Evolutionary conservation across 2,329 filamentous ascomycete species (phyloP), one percentile per base, ranked within the genome.

Genomic region (Aspergillus sclerotialis): DNA sequence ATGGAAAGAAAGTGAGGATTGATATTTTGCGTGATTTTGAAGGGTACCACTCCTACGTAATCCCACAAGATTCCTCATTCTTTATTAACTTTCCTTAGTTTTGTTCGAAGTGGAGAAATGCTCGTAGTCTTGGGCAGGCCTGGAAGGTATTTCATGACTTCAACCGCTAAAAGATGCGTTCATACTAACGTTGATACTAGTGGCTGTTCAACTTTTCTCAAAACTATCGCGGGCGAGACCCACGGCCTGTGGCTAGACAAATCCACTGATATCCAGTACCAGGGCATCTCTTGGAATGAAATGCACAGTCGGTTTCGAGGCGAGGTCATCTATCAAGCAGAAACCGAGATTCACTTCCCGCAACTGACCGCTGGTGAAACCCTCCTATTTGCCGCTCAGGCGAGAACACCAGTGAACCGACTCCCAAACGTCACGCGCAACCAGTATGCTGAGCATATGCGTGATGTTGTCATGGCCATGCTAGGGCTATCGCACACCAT

Each of bases 241-340:
- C 82, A 88, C 46, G 87, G 87, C 33, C 80, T 93, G 48, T 78
- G 74, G 46, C 69, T 92, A 10, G 82, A 86, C 30, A 64, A 81
- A 3, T 64, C 68, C 8, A 80, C 83, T 0, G 78, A 84, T 42
- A 78, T 94, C 54, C 90, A 93, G 63, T 94, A 93, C 53, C 82
- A 92, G 35, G 65, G 63, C 16, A 58, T 64, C 50, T 68, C 75
- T 9, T 73, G 82, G 36, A 64, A 84, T 48, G 73, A 85, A 50
- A 89, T 90, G 82, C 78, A 85, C 63, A 75, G 75, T 9, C 68
- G 67, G 2, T 87, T 89, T 61, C 80, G 84, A n/a, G 85, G 85
- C 43, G 85, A 92, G 60, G 82, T 83, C 42, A 88, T 90, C 56
- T 92, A 90, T 63, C 87, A 84, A 1, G 83, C 83, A 33, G 85